Evolutionary conservation across 345 rosid genomes (phyloP).

Genomic region (Turritis glabra): DNA sequence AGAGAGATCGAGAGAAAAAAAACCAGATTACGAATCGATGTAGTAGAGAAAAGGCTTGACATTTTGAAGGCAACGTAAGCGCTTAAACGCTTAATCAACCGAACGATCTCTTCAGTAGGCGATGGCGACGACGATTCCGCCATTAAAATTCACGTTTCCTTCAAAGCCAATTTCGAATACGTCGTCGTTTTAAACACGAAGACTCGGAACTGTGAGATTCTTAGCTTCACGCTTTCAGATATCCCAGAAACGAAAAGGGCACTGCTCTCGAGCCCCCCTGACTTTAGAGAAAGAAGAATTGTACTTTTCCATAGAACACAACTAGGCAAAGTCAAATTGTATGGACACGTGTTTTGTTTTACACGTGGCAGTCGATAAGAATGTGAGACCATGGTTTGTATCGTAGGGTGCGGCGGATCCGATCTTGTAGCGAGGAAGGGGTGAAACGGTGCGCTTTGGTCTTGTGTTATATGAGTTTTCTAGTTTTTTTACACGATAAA

Average conservation of each 20-base stretch:
- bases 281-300: conserved; percentile 3
- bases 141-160: conserved; percentile 35
- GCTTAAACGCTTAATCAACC: conserved; percentile 87
- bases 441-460: conserved; percentile 26
- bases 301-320: conserved; percentile 8
- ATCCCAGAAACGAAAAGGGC: background rate
- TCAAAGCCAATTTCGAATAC: background rate
- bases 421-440: background rate
- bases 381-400: background rate
- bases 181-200: background rate
- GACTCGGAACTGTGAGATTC: conserved; percentile 21
- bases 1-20: conserved; percentile 16
- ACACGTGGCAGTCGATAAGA: conserved; percentile 15
- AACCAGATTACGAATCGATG: conserved; percentile 73
- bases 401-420: conserved; percentile 17
- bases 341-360: background rate
- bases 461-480: too few relatives aligned
- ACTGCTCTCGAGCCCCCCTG: conserved; percentile 30
- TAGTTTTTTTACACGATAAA: background rate
- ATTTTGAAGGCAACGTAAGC: conserved; percentile 64
- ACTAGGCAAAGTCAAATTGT: background rate
- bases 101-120: conserved; percentile 76
- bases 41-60: conserved; percentile 55
- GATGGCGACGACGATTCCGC: conserved; percentile 56
- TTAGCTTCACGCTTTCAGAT: conserved; percentile 34